Conservation (phyloP, 2,329 filamentous ascomycete genomes). For the Parastagonospora avenae region DNA sequence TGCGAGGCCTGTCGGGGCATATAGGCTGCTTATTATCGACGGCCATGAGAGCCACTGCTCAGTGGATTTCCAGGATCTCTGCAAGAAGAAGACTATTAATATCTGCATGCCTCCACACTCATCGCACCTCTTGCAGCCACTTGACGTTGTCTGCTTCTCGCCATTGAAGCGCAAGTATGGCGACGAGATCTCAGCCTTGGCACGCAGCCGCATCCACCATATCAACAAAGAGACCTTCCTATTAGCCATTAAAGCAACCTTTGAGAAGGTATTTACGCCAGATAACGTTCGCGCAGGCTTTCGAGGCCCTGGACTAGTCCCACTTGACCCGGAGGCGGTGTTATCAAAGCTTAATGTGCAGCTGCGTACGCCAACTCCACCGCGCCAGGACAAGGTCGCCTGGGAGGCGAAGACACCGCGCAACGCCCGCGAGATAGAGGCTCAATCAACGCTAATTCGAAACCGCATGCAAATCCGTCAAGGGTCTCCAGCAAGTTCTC, state of each 20-base stretch:
- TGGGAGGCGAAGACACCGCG: slow-evolving; percentile 10
- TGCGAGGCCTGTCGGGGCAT: slow-evolving; percentile 27
- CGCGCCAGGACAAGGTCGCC: neutral
- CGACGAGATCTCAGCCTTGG: slow-evolving; percentile 32
- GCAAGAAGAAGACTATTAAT: slow-evolving; percentile 1
- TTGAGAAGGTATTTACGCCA: slow-evolving; percentile 8
- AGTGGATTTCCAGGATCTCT: neutral
- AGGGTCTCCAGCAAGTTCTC: slow-evolving; percentile 3
- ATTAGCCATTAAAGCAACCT: slow-evolving; percentile 27
- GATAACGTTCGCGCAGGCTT: slow-evolving; percentile 37
- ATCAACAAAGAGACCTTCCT: slow-evolving; percentile 28
- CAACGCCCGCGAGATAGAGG: slow-evolving; percentile 8
- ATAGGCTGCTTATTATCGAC: slow-evolving; percentile 48
- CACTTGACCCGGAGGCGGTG: slow-evolving; percentile 35
- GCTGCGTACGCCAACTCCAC: slow-evolving; percentile 11
- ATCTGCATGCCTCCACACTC: neutral
- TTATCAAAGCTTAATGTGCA: slow-evolving; percentile 40
- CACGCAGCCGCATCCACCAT: slow-evolving; percentile 32
- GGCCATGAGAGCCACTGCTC: slow-evolving; percentile 44
- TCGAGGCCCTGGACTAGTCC: slow-evolving; percentile 39
- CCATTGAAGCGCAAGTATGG: slow-evolving; percentile 27
- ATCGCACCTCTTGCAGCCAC: neutral
- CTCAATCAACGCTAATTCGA: slow-evolving; percentile 9
- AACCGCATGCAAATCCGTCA: slow-evolving; percentile 4
- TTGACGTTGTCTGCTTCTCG: neutral